phyloP scores from a whole-genome alignment of 148 eudicot genomes.

The Dianthus caryophyllus region DNA sequence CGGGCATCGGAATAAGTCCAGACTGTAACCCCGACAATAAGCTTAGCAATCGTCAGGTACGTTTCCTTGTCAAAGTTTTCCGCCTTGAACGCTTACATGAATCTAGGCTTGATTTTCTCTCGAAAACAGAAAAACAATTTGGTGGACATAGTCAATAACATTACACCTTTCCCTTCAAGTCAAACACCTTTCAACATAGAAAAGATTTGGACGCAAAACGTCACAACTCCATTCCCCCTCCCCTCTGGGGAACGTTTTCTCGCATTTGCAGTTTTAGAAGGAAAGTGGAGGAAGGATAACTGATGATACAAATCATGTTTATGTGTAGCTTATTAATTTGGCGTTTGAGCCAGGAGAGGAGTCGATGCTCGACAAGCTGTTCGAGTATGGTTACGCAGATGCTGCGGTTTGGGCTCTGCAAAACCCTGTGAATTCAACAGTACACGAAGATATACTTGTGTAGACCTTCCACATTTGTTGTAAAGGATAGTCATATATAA shows the following conservation, averaged over 20 bases:
- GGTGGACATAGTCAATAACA: too few relatives aligned
- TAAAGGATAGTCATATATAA: not conserved
- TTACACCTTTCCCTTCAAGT: too few relatives aligned
- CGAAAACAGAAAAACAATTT: too few relatives aligned
- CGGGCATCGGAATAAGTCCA: constrained; percentile 96
- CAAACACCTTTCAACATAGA: too few relatives aligned
- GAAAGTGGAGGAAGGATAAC: not conserved
- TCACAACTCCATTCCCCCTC: too few relatives aligned
- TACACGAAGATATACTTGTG: constrained; percentile 34
- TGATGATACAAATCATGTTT: constrained; percentile 8
- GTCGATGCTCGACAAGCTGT: constrained; percentile 67
- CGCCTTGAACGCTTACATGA: not conserved
- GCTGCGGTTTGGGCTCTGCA: constrained; percentile 81
- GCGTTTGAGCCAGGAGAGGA: constrained; percentile 97
- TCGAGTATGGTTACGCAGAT: constrained; percentile 74
- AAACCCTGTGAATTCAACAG: constrained; percentile 59
- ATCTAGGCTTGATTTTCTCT: too few relatives aligned
- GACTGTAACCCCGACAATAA: constrained; percentile 88
- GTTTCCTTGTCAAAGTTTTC: not conserved
- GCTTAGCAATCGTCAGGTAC: constrained; percentile 79
- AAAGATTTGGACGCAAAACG: too few relatives aligned
- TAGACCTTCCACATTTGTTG: not conserved
- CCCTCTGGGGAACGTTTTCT: not conserved
- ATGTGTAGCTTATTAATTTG: constrained; percentile 81
- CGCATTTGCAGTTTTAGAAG: not conserved